Base-by-base conservation (phyloP, 345 rosid species). In the Moricandia moricandioides region DNA sequence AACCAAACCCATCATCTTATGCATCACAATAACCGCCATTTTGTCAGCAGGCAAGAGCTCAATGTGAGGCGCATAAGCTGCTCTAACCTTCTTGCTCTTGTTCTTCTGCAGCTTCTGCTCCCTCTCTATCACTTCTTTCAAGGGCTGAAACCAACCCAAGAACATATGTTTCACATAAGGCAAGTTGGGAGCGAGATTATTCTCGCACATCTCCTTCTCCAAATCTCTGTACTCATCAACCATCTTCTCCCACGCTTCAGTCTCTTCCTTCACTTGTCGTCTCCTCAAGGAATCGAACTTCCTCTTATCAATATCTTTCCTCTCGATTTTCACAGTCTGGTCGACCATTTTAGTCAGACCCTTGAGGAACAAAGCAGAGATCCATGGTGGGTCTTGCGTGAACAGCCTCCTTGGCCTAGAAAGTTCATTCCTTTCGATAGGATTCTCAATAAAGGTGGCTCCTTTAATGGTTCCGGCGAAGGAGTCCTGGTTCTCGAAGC, bases 21-120 rank as follows among this genome's bases (percentile, higher is more conserved):
- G 96, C 98, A 94, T 94, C 58, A 89, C 89, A 77, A 94, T 91
- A 52, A 94, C 82, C 0, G 97, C 97, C 95, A 94, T 90, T 80
- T 90, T 94, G 71, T 94, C 98, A 4, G 95, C 85, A 1, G 98
- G 90, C 62, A 94, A 71, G 70, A 86, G 81, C 13, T 88, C 95
- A 27, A 94, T 86, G 45, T 91, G 86, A 12, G 93, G 97, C 0
- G 97, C 91, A 73, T 87, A 91, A 2, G 96, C 94, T 0, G 91
- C 88, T 86, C 84, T 88, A 52, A 83, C 83, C 58, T 83, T 89
- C 80, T 84, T 85, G 43, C 73, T 82, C 83, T 87, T 80, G 31
- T 81, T 73, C 74, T 83, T 85, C 84, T 88, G 97, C 60, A 76
- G 6, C 80, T 62, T 82, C 86, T 94, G 94, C 77, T 94, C 98